A percentile compares a stretch with the other conserved stretches of the same genome.
Evolutionary conservation across 1,284 basidiomycete genomes (phyloP).

Genomic region (Trametes versicolor): DNA sequence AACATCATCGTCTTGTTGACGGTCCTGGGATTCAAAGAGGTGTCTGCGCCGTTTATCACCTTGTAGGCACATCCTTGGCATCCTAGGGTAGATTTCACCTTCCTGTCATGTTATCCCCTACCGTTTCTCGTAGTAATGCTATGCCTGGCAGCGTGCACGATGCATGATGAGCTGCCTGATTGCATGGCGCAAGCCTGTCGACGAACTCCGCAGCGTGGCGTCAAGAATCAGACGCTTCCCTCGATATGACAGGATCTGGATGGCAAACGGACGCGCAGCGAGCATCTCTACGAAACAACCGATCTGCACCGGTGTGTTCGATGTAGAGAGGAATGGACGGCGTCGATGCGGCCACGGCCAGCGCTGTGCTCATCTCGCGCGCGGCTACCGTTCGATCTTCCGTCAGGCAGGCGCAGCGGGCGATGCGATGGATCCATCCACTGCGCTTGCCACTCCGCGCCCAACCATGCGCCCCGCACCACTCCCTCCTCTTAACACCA

Average conservation of each 20-base stretch:
- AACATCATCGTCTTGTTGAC: constrained; percentile 16
- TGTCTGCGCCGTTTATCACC: background rate
- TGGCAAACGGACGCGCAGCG: background rate
- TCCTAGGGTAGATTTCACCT: constrained; percentile 12
- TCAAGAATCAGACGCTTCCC: background rate
- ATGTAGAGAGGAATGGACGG: background rate
- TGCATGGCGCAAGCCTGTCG: background rate
- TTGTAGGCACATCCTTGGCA: constrained; percentile 20
- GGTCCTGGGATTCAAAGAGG: constrained; percentile 19
- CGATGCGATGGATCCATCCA: constrained; percentile 8
- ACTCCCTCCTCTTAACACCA: constrained; percentile 2
- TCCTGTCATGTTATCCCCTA: background rate
- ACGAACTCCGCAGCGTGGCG: background rate
- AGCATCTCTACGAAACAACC: background rate
- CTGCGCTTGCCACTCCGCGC: constrained; percentile 12
- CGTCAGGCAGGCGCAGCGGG: constrained; percentile 16
- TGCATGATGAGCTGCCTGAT: constrained; percentile 6
- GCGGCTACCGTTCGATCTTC: background rate
- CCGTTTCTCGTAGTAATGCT: background rate
- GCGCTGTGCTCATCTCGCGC: background rate
- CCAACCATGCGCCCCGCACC: constrained; percentile 18
- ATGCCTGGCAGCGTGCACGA: background rate
- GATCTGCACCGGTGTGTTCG: constrained; percentile 3
- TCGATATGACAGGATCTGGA: constrained; percentile 6
- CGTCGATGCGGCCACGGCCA: background rate